Evolutionary conservation across 306 rosid species (phyloP).

Genomic region (Cucurbita argyrosperma): DNA sequence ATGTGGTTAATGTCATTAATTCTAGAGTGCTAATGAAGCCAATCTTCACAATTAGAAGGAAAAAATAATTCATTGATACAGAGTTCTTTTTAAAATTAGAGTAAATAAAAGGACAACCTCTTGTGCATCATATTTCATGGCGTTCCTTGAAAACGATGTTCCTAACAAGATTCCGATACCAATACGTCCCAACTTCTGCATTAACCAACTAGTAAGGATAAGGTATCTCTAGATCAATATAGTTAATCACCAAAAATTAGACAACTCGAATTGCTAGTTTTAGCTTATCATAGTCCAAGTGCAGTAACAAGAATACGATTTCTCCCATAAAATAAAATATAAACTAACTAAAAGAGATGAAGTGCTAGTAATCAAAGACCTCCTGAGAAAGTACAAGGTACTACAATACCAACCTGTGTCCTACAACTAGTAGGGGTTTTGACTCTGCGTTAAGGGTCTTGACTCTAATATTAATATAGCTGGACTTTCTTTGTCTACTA

Average conservation of each 20-base stretch:
- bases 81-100: not conserved
- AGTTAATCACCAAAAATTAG: not conserved
- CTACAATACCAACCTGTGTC: conserved; percentile 63
- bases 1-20: too few relatives aligned
- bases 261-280: not conserved
- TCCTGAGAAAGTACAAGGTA: not conserved
- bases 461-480: conserved; percentile 86
- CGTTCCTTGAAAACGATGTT: conserved; percentile 88
- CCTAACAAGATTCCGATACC: conserved; percentile 96
- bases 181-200: conserved; percentile 90
- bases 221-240: too few relatives aligned
- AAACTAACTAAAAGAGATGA: too few relatives aligned
- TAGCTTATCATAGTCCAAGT: not conserved
- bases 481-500: conserved; percentile 83
- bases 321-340: too few relatives aligned
- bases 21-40: not conserved
- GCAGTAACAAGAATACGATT: not conserved
- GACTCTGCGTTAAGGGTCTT: conserved; percentile 81
- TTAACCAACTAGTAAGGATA: conserved; percentile 9
- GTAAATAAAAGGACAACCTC: conserved; percentile 45
- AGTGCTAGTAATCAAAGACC: not conserved
- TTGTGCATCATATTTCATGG: conserved; percentile 94
- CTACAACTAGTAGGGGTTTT: conserved; percentile 74
- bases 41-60: not conserved
- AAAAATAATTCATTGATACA: not conserved